A percentile compares a stretch with the other conserved stretches of the same genome.
Conservation (phyloP, 257 asterid genomes). For the Solanum boliviense region DNA sequence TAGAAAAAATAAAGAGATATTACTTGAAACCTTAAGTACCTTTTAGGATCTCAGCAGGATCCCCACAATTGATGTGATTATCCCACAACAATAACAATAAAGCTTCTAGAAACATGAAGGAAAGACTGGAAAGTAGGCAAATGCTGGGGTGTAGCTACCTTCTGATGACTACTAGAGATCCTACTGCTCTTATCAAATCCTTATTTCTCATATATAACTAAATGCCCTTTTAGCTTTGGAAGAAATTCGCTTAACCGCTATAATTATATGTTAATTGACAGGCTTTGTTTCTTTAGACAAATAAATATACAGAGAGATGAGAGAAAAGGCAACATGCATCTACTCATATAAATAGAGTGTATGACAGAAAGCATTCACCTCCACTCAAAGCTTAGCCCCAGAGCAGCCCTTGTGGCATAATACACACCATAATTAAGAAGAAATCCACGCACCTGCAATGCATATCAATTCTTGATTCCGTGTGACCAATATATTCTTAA, state of each 20-base stretch:
- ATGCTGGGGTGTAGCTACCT: neutral
- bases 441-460: slow-evolving; percentile 81
- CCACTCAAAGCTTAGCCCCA: slow-evolving; percentile 83
- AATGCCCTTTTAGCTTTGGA: neutral
- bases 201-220: neutral
- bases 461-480: neutral
- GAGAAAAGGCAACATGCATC: neutral
- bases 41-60: neutral
- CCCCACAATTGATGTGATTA: neutral
- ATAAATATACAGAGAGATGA: neutral
- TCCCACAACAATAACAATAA: neutral
- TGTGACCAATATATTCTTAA: neutral
- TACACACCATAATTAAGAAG: slow-evolving; percentile 93
- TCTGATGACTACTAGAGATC: neutral
- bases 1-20: neutral
- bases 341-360: neutral
- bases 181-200: neutral
- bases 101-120: neutral
- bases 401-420: slow-evolving; percentile 97
- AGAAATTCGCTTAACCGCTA: neutral
- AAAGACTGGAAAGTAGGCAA: neutral
- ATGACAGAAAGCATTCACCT: slow-evolving; percentile 36
- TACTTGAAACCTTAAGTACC: neutral
- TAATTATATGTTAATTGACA: neutral
- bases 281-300: neutral